Evolutionary conservation across 345 rosid species (phyloP), one percentile per base, ranked within the genome.

Genomic region (Triadica sebifera): DNA sequence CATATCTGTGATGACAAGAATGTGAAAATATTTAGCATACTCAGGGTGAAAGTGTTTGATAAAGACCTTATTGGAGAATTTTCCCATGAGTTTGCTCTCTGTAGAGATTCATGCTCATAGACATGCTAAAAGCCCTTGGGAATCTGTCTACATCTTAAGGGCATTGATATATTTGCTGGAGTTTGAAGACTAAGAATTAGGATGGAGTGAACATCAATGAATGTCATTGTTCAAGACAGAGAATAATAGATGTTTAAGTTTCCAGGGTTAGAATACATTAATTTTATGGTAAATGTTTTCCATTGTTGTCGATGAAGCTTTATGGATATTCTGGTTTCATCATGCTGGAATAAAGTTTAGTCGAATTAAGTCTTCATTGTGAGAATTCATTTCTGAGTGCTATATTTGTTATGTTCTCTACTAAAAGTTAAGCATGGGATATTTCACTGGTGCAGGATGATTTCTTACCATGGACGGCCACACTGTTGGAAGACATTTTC

Each of bases 401-500:
- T 64, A 64, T 8, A 62, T 6, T 58, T 34, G 37, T 24, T 24
- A 58, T 15, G 46, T 38, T 37, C 8, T 38, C 24, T 43, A 20
- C 13, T 11, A 10, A 8, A 22, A 4, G 51, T 41, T 17, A 0
- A 39, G 49, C n/a, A n/a, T 41, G 51, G 41, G n/a, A 62, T 43
- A 39, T 73, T 71, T 74, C 59, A 57, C 50, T 78, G 72, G 55
- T 74, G 57, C 90, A 95, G 97, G 99, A 95, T 87, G 99, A 95
- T 76, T 95, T 93, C 85, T 85, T 95, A 80, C 98, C 98, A 0
- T 86, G 96, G 79, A 95, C 94, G 43, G 94, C 99, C 70, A 95
- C 98, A 13, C 98, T 98, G 16, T 75, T 93, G 83, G 93, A 93
- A 86, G 99, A 95, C 87, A 93, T 95, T 76, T 95, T 95, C 93